Percentiles rank a stretch among this genome's conserved stretches.
These are phyloP conservation scores for Mycena citricolor DNA, from an alignment of 1,284 basidiomycete species.

Conservation along the genomic window DNA sequence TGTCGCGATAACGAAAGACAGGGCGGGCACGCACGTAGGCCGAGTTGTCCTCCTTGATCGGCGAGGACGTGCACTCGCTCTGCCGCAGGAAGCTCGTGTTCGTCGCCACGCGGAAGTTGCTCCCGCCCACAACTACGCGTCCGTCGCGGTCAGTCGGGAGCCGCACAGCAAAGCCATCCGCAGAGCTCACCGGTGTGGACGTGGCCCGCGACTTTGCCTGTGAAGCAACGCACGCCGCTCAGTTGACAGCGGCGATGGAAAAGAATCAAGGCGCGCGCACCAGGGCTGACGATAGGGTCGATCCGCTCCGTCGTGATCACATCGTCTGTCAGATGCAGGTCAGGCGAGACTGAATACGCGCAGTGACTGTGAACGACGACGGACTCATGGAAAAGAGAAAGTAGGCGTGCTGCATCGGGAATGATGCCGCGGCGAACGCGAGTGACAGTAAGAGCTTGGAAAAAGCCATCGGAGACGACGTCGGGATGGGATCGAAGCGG, in stretches of 20 bases:
- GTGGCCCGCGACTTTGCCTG: conserved; percentile 32
- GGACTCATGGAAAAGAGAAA: conserved; percentile 18
- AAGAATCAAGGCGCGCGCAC: too few relatives aligned
- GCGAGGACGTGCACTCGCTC: conserved; percentile 43
- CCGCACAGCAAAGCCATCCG: conserved; percentile 4
- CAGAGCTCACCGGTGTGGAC: conserved; percentile 33
- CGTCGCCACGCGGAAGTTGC: conserved; percentile 39
- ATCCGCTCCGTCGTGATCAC: conserved; percentile 37
- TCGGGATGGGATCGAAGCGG: too few relatives aligned
- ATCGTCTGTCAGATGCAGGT: conserved; percentile 24
- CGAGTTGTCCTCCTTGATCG: conserved; percentile 43
- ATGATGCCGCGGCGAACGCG: too few relatives aligned
- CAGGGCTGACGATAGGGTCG: conserved; percentile 39
- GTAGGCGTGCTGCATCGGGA: conserved; percentile 18
- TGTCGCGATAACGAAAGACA: not conserved
- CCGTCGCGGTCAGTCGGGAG: too few relatives aligned
- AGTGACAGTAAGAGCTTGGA: too few relatives aligned
- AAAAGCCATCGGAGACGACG: too few relatives aligned
- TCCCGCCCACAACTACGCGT: conserved; percentile 41
- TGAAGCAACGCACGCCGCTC: too few relatives aligned
- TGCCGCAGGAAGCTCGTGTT: conserved; percentile 35
- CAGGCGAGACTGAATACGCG: not conserved
- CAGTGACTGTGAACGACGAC: conserved; percentile 2
- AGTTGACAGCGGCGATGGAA: too few relatives aligned
- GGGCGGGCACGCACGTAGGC: conserved; percentile 31